Evolutionary conservation across 352 stramenopile species (phyloP), one percentile per base, ranked within the genome.

Genomic region (Phytophthora fragariae): DNA sequence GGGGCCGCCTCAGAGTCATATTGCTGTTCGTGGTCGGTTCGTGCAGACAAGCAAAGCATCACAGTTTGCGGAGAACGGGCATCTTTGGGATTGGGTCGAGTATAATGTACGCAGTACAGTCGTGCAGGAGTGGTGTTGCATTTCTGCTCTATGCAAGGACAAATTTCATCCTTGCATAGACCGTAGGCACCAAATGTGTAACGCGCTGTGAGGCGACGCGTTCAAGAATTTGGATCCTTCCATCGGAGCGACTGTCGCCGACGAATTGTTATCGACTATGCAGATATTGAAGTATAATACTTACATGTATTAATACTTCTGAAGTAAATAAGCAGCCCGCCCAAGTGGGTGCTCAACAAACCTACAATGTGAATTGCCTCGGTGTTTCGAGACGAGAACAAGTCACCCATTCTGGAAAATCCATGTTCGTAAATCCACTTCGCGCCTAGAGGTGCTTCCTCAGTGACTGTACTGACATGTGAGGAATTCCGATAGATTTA

Each of bases 111-210:
- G 14, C 39, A 47, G 39, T 19, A 19, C 8, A 47, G 39, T 47
- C 17, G 39, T 47, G 39, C 39, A 47, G 14, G 39, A 47, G 17
- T 47, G 39, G 39, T 47, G 39, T 47, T n/a, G 0, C 39, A n/a
- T 7, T n/a, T n/a, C 12, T 47, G 39, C 39, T 47, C 39, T 47
- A 47, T 47, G 39, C 39, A 14, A 47, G 39, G 39, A 47, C n/a
- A 47, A 47, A 47, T 47, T n/a, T 47, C 14, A 47, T 47, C 39
- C 39, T 47, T 47, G 39, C 39, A 47, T 47, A 47, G 39, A 47
- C 39, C 39, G 14, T 6, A 19, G 39, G 39, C 39, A 47, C 14
- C 39, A 47, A 47, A 47, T 47, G 39, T 47, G 39, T 47, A 47
- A 47, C 39, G 39, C 39, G 5, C 39, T 47, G 39, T 47, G 39